phyloP scores from a whole-genome alignment of 2,329 filamentous ascomycete species.

The Trichophyton simii region DNA sequence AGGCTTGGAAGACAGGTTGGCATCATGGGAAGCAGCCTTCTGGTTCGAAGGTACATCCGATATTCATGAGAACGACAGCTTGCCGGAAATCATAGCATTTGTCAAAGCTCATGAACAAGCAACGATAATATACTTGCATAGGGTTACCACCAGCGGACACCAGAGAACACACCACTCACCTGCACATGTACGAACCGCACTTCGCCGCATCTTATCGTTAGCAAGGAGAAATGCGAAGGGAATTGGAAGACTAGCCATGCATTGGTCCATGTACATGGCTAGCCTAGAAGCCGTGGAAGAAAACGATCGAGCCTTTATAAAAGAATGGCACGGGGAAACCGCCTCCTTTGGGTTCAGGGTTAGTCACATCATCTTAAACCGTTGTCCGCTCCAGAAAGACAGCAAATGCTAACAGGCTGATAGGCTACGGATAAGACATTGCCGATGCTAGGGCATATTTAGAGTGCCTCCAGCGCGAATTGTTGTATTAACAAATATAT shows the following conservation, averaged over 20 bases:
- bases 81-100: slow-evolving; percentile 25
- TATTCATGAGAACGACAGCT: slow-evolving; percentile 24
- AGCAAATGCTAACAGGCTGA: neutral
- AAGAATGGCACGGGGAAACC: slow-evolving; percentile 10
- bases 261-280: slow-evolving; percentile 26
- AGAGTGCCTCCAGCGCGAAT: no score
- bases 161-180: slow-evolving; percentile 16
- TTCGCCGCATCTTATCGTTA: slow-evolving; percentile 21
- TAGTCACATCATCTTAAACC: neutral
- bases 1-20: neutral
- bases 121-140: slow-evolving; percentile 24
- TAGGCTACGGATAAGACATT: neutral
- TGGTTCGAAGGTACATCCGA: slow-evolving; percentile 23
- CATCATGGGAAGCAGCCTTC: neutral
- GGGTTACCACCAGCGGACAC: slow-evolving; percentile 22
- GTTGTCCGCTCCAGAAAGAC: no score
- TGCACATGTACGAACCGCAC: slow-evolving; percentile 14
- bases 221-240: slow-evolving; percentile 23
- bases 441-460: neutral
- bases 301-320: slow-evolving; percentile 21
- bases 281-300: slow-evolving; percentile 22
- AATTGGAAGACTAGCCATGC: slow-evolving; percentile 23
- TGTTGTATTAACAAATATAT: no score
- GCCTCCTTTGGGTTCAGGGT: neutral
- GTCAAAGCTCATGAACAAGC: slow-evolving; percentile 29